Percentiles rank a stretch among this genome's conserved stretches.
Conservation (phyloP, 2,329 filamentous ascomycete species). For the Pleurostoma richardsiae region DNA sequence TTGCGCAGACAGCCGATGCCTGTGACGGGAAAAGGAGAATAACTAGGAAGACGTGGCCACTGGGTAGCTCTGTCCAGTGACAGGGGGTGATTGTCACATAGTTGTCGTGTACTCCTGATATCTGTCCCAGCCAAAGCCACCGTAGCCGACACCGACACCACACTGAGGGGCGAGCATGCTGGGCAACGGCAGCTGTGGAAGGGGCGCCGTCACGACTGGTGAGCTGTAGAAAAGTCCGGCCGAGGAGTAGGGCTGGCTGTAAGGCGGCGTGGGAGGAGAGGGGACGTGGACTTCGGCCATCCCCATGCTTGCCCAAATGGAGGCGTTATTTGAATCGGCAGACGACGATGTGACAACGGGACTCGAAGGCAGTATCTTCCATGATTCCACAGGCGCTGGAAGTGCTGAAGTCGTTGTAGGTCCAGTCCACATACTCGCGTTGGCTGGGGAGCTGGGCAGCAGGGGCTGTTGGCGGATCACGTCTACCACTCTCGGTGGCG, state of each 20-base stretch:
- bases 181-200: conserved; percentile 74
- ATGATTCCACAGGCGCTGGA: conserved; percentile 72
- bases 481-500: conserved; percentile 84
- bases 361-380: conserved; percentile 88
- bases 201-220: conserved; percentile 67
- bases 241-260: conserved; percentile 71
- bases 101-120: conserved; percentile 81
- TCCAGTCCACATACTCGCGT: conserved; percentile 77
- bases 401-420: conserved; percentile 58
- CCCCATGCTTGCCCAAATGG: conserved; percentile 75
- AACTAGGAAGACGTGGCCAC: conserved; percentile 40
- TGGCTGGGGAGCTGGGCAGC: conserved; percentile 74
- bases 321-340: conserved; percentile 56
- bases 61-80: conserved; percentile 39
- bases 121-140: conserved; percentile 79
- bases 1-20: conserved; percentile 12
- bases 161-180: conserved; percentile 85
- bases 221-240: conserved; percentile 76
- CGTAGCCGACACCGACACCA: conserved; percentile 71
- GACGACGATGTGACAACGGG: conserved; percentile 69
- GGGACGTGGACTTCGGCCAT: conserved; percentile 70
- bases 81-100: conserved; percentile 68
- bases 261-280: conserved; percentile 69
- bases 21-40: conserved; percentile 21
- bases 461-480: conserved; percentile 81